Evolutionary conservation across 1,139 yeast species (phyloP), one percentile per base, ranked within the genome.

Genomic region (Pichiaceae sp.): DNA sequence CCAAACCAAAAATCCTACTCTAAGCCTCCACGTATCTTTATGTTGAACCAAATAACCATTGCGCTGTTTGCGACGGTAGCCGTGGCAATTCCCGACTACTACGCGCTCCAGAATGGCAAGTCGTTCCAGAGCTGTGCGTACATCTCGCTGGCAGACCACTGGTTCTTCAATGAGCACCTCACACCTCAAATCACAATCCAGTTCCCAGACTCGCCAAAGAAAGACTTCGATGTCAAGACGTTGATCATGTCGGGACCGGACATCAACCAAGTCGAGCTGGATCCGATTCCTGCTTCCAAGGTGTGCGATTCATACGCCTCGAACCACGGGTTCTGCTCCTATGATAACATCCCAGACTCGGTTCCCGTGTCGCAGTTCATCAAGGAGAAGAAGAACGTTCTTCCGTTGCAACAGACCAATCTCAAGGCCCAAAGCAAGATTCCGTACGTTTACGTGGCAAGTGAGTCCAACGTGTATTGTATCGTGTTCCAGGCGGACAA

Each of bases 71-170:
- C 34, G 8, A 11, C 27, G 3, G 8, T 26, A 3, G 41, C 26
- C 1, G 11, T 15, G n/a, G 54, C 54, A 1, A 30, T 50, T 5
- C 42, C 42, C 16, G 60, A 56, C 32, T 17, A 29, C 3, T 47
- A 54, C 24, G 33, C 37, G 4, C 27, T 56, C 4, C 38, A 41
- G 17, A 43, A 44, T 15, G 44, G 43, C 8, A 41, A 41, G 29
- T 42, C 46, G 8, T 40, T 52, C 15, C 57, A 54, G 39, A 45
- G 54, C 1, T 56, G 60, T 38, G 54, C 60, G 3, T 51, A 46
- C 32, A 42, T 56, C 14, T 50, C 54, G 5, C 43, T 48, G 30
- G 46, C 50, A 26, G 47, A 48, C 25, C 36, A 37, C 17, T 29
- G 25, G 24, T 15, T 46, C 17, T 46, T 44, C 34, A 34, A 49